A percentile compares a stretch with the other conserved stretches of the same genome.
Evolutionary conservation across 768 basidiomycete species (phyloP).

Genomic region (Leccinum incarnatum): DNA sequence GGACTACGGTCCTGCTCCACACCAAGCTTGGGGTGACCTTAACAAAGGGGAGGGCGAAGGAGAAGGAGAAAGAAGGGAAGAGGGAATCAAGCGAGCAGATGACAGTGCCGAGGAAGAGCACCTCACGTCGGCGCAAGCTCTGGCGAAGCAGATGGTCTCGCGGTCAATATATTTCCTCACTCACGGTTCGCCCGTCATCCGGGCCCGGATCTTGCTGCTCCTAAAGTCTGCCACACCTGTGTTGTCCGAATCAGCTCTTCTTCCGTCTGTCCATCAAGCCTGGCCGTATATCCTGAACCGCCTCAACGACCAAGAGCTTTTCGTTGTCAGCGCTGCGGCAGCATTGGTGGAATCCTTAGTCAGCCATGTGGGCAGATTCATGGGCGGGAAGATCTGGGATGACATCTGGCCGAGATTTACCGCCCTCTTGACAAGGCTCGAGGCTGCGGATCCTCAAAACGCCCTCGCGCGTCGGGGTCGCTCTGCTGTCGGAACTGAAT

Average conservation of each 20-base stretch:
- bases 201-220: conserved; percentile 76
- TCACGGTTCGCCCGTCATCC: conserved; percentile 82
- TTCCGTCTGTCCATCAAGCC: conserved; percentile 81
- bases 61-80: conserved; percentile 20
- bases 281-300: conserved; percentile 96
- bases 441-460: conserved; percentile 58
- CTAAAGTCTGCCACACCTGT: conserved; percentile 73
- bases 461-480: conserved; percentile 60
- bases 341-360: conserved; percentile 70
- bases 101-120: conserved; percentile 42
- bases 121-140: conserved; percentile 65
- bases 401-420: conserved; percentile 89
- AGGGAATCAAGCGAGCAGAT: conserved; percentile 5
- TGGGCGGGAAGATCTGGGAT: conserved; percentile 83
- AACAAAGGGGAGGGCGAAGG: conserved; percentile 25
- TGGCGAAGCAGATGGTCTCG: conserved; percentile 82
- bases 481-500: conserved; percentile 57
- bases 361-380: conserved; percentile 74
- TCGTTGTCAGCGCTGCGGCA: conserved; percentile 77
- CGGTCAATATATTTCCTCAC: conserved; percentile 90
- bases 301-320: conserved; percentile 67
- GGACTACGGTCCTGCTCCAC: conserved; percentile 61
- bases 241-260: conserved; percentile 65
- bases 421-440: conserved; percentile 55
- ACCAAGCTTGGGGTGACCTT: conserved; percentile 50